A percentile compares a stretch with the other conserved stretches of the same genome.
Evolutionary conservation across 1,139 yeast species (phyloP).

Genomic region (Saccharomyces hybrid): DNA sequence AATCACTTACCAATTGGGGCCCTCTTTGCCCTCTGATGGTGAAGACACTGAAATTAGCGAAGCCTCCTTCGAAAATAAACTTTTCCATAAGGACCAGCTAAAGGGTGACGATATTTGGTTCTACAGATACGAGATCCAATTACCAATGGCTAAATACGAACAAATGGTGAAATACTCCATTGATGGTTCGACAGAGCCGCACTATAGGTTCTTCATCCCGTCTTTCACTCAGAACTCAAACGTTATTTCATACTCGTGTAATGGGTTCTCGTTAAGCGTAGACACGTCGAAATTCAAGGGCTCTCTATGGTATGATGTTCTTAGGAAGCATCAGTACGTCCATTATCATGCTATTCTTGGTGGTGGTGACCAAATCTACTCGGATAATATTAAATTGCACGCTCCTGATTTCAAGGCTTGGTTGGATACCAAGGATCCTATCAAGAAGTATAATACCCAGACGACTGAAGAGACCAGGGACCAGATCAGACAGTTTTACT

Average conservation of each 20-base stretch:
- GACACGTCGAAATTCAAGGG: constrained; percentile 61
- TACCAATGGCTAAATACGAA: too few relatives aligned
- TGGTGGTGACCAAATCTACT: constrained; percentile 88
- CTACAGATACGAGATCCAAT: too few relatives aligned
- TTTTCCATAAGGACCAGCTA: too few relatives aligned
- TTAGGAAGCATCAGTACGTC: constrained; percentile 49
- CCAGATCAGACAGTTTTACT: constrained; percentile 58
- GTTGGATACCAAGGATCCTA: constrained; percentile 46
- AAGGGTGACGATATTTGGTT: too few relatives aligned
- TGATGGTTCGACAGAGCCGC: constrained; percentile 24
- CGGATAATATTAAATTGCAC: constrained; percentile 66
- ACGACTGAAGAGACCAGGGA: constrained; percentile 41
- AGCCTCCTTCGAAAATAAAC: too few relatives aligned
- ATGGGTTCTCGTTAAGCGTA: constrained; percentile 78
- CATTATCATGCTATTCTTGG: constrained; percentile 94
- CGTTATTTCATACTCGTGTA: constrained; percentile 75
- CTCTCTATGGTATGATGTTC: constrained; percentile 78
- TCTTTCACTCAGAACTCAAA: constrained; percentile 41
- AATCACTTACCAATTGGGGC: too few relatives aligned
- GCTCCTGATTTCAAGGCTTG: constrained; percentile 52
- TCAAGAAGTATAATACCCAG: constrained; percentile 37
- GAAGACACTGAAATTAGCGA: too few relatives aligned
- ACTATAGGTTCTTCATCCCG: constrained; percentile 33
- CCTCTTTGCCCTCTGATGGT: too few relatives aligned
- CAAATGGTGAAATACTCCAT: too few relatives aligned